Evolutionary conservation across 257 asterid genomes (phyloP), one percentile per base, ranked within the genome.

Genomic region (Ophiorrhiza pumila): DNA sequence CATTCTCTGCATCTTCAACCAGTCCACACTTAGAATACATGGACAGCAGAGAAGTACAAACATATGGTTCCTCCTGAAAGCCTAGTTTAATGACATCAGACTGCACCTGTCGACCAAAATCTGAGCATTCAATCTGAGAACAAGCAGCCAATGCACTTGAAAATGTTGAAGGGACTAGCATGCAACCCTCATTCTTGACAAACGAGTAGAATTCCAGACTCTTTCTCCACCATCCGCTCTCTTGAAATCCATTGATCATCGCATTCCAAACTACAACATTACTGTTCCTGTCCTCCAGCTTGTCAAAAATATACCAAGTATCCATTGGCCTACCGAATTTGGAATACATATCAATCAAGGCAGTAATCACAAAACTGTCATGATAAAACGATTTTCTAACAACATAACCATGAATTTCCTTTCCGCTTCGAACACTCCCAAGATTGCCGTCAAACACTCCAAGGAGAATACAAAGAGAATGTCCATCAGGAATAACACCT

Each of bases 401-500:
- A 63, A 79, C 84, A 71, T 74, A 88, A n/a, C 92, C 88, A 77
- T 94, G 99, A 73, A 87, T 74, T 79, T 88, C 84, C 71, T 78
- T 87, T 77, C 89, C 97, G 52, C 72, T 57, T 0, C 43, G 59
- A 25, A 72, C 49, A 80, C 41, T 39, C 53, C 79, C 75, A 27
- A 71, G 55, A 58, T 64, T 55, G 31, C 63, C 62, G 58, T 65
- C 77, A 50, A 82, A 80, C 69, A 68, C 67, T 15, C 98, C 91
- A 61, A 94, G 88, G 71, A 94, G 82, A 74, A 94, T 94, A 74
- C 97, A 85, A 37, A 94, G 69, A 45, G 97, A 85, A 71, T 90
- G 91, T 17, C 86, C 89, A 85, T 94, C 97, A 37, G 96, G 95
- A 77, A 74, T 84, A 43, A 94, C 82, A 74, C 80, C 83, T 63